Base-by-base conservation (phyloP, 805 yeast species). In the Candida sithepensis region DNA sequence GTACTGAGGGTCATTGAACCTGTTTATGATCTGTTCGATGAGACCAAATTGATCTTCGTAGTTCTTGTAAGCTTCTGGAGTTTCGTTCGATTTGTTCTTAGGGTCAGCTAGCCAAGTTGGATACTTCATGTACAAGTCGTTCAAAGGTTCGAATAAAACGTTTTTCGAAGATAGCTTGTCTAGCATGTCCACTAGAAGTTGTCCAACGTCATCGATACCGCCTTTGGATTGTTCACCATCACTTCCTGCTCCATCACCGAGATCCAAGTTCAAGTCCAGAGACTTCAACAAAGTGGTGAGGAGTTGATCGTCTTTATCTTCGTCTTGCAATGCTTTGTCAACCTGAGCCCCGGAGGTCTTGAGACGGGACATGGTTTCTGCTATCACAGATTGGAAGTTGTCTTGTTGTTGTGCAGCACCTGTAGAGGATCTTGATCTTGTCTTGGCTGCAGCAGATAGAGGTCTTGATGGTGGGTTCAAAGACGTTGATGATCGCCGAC, bases 121-220 rank as follows among this genome's bases (percentile, higher is more conserved):
- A 63, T 82, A 88, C 60, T 87, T 88, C 12, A 71, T 68, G 53
- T 83, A 79, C 63, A 91, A 74, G 50, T 89, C 96, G 59, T 84
- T 85, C 68, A 92, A 75, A 2, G 98, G 97, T 56, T 85, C 96
- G 61, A 88, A 91, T 34, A 92, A 73, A 19, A 91, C 86, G 48
- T 84, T 91, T 60, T 90, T 92, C 4, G 94, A 81, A 7, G 94
- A 79, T 63, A 92, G 75, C 61, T 90, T 92, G 52, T 81, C 84
- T 58, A 92, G 72, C 81, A 92, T 82, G 33, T 86, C 88, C 18
- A 74, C 76, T 50, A 88, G 68, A 42, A 88, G 67, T 49, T 79
- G 78, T 22, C 84, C 71, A 52, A 85, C 67, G 34, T 60, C 66
- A 6, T 61, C 72, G 22, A 49, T 42, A 6, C 51, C 56, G 3